These are phyloP conservation scores for Fraxinus angustifolia DNA, from an alignment of 305 asterid species.

Conservation along the genomic window DNA sequence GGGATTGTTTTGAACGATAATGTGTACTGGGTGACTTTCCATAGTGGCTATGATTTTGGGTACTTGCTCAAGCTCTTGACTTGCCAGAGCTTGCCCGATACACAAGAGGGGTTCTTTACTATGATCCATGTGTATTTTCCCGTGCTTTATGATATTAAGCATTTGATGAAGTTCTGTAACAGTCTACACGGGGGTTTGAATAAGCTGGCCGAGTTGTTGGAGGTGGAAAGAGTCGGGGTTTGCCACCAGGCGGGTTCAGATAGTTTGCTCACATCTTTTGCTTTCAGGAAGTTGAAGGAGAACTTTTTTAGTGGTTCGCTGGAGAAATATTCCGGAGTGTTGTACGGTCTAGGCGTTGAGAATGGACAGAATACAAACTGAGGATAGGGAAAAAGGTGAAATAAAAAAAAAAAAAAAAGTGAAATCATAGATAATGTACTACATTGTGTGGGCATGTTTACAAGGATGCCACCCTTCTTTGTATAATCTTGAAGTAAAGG, in stretches of 20 bases:
- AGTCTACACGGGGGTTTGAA: conserved; percentile 1
- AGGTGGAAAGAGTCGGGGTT: not conserved
- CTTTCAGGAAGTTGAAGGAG: not conserved
- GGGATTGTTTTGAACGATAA: not conserved
- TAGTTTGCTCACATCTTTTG: not conserved
- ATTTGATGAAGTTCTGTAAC: conserved; percentile 2
- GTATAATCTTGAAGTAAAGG: not conserved
- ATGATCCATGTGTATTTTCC: not conserved
- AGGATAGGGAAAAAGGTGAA: not conserved
- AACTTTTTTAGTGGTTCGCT: not conserved
- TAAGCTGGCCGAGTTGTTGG: conserved; percentile 1
- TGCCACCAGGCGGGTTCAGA: conserved; percentile 3
- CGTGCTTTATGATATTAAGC: not conserved
- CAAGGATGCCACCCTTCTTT: not conserved
- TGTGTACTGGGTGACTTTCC: not conserved
- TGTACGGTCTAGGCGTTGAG: not conserved
- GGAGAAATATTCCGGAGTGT: not conserved
- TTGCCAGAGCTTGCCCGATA: not conserved
- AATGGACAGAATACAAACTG: not conserved
- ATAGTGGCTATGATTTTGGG: not conserved
- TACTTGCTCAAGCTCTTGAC: not conserved
- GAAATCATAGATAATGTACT: not conserved
- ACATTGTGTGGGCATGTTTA: not conserved
- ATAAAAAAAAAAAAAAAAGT: not conserved
- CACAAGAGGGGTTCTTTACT: not conserved